These are phyloP conservation scores for Castanea mollissima DNA, from an alignment of 306 rosid species.

Conservation along the genomic window DNA sequence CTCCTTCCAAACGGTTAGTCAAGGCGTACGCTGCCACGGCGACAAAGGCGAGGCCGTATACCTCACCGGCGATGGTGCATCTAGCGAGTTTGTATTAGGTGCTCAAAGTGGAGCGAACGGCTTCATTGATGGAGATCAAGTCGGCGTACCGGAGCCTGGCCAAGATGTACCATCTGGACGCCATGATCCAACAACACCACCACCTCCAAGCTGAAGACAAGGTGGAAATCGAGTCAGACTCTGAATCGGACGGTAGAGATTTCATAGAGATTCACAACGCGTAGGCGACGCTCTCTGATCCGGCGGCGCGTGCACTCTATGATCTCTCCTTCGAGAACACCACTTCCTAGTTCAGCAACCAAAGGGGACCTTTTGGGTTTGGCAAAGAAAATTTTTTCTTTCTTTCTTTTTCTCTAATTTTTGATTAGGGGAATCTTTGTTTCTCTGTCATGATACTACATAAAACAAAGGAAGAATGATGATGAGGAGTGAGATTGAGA, in stretches of 20 bases:
- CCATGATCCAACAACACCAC: conserved; percentile 6
- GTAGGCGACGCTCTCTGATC: conserved; percentile 81
- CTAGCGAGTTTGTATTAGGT: conserved; percentile 41
- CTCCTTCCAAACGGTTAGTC: not conserved
- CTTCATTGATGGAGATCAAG: conserved; percentile 49
- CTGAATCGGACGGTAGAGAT: conserved; percentile 35
- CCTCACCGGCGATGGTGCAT: too few species aligned
- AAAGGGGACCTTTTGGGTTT: conserved; percentile 13
- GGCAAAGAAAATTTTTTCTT: too few species aligned
- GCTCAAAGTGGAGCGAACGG: conserved; percentile 37
- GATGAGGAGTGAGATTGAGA: too few species aligned
- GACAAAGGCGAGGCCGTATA: not conserved
- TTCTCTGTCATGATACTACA: not conserved
- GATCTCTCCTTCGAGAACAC: conserved; percentile 44
- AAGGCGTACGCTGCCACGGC: not conserved
- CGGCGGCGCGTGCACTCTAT: conserved; percentile 66
- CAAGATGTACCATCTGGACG: conserved; percentile 67
- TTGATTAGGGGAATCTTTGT: not conserved
- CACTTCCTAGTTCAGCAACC: not conserved
- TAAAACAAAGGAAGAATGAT: too few species aligned
- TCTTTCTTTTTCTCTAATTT: not conserved
- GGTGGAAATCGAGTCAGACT: too few species aligned
- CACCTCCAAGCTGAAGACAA: too few species aligned
- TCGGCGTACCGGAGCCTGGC: conserved; percentile 51
- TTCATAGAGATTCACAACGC: conserved; percentile 80